Evolutionary conservation across 768 basidiomycete species (phyloP).

Genomic region (Phylloporus sp.): DNA sequence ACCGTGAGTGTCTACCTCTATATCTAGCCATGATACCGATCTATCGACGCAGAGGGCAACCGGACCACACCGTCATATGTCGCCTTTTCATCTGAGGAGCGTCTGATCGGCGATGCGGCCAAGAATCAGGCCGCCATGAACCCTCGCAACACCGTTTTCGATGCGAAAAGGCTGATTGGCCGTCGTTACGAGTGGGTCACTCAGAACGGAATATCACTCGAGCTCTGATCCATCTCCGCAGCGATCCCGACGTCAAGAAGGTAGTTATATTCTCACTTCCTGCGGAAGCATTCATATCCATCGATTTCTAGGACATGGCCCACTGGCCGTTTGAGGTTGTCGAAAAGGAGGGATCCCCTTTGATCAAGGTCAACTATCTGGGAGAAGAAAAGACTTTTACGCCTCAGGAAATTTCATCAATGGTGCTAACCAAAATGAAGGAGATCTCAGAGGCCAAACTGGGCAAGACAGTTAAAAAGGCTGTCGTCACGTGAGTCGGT

Average conservation of each 20-base stretch:
- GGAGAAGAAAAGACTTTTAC: conserved; percentile 94
- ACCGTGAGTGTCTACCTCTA: conserved; percentile 54
- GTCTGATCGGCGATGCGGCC: conserved; percentile 97
- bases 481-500: conserved; percentile 85
- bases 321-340: conserved; percentile 99
- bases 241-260: conserved; percentile 93
- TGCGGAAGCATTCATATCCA: background rate
- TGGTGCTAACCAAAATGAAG: conserved; percentile 99
- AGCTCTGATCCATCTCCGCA: conserved; percentile 26
- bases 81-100: conserved; percentile 94
- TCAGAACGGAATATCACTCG: background rate
- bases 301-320: conserved; percentile 65
- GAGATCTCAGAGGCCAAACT: conserved; percentile 99
- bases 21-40: background rate
- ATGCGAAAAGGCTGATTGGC: conserved; percentile 98
- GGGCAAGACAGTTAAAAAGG: conserved; percentile 97
- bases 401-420: conserved; percentile 99
- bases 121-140: conserved; percentile 99
- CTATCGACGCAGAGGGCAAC: conserved; percentile 73
- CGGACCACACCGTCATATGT: conserved; percentile 99
- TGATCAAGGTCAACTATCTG: conserved; percentile 95
- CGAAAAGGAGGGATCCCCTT: conserved; percentile 94
- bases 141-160: conserved; percentile 97
- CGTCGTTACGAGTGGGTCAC: conserved; percentile 83
- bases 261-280: conserved; percentile 23